These are phyloP conservation scores for Nepenthes mirabilis DNA, from an alignment of 148 eudicot genomes.

Conservation along the genomic window DNA sequence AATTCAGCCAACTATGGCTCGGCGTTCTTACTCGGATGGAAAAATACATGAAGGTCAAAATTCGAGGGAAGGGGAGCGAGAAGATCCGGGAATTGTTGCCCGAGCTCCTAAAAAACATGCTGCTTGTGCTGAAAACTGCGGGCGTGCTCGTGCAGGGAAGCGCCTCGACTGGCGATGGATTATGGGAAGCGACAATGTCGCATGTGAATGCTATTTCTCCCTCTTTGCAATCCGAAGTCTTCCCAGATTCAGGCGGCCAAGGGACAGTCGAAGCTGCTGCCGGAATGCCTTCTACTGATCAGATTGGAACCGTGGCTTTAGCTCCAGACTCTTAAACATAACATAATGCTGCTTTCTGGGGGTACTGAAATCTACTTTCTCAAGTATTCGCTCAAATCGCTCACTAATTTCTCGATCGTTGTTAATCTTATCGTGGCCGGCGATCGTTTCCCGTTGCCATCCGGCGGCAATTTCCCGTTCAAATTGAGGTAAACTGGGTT, in stretches of 20 bases:
- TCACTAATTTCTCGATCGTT: too few relatives aligned
- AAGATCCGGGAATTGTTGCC: constrained; percentile 26
- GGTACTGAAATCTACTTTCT: too few relatives aligned
- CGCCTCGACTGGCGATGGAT: constrained; percentile 18
- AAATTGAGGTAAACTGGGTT: too few relatives aligned
- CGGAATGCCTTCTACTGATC: not conserved
- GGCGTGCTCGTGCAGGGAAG: constrained; percentile 21
- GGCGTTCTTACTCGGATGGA: constrained; percentile 19
- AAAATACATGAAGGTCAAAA: constrained; percentile 18
- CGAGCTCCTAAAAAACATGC: constrained; percentile 28
- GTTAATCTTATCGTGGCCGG: too few relatives aligned
- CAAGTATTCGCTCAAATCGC: too few relatives aligned
- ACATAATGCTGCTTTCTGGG: not conserved
- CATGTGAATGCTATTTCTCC: constrained; percentile 29
- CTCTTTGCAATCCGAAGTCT: constrained; percentile 26
- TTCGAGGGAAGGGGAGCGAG: constrained; percentile 24
- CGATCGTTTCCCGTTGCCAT: too few relatives aligned
- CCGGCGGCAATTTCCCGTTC: too few relatives aligned
- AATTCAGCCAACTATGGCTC: constrained; percentile 22
- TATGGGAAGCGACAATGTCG: constrained; percentile 34
- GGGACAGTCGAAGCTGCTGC: not conserved
- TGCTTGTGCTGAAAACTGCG: constrained; percentile 26
- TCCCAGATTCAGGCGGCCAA: constrained; percentile 19
- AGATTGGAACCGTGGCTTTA: not conserved
- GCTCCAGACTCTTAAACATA: not conserved